These are phyloP conservation scores for Talaromyces pinophilus DNA, from an alignment of 2,329 filamentous ascomycete species.

Conservation along the genomic window DNA sequence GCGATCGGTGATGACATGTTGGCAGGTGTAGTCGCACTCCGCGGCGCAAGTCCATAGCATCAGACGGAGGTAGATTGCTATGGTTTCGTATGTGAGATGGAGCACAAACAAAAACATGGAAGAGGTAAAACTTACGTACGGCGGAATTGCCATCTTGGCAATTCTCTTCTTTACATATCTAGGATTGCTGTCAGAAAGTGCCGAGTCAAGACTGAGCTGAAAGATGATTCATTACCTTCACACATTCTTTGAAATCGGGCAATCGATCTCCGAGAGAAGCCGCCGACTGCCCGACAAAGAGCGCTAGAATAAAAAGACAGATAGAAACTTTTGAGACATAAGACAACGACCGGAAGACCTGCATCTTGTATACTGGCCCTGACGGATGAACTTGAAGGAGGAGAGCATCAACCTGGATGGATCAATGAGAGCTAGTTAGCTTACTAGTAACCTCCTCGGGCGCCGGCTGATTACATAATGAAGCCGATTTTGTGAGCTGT, in stretches of 20 bases:
- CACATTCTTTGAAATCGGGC: conserved; percentile 83
- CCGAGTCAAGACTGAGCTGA: neutral
- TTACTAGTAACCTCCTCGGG: neutral
- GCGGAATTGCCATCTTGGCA: conserved; percentile 67
- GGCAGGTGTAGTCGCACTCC: conserved; percentile 98
- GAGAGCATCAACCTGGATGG: neutral
- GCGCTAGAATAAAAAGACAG: conserved; percentile 32
- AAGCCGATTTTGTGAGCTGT: neutral
- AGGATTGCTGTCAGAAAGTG: conserved; percentile 23
- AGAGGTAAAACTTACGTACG: conserved; percentile 64
- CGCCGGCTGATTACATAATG: conserved; percentile 7
- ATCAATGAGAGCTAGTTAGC: neutral
- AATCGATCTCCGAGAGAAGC: conserved; percentile 83
- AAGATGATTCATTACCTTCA: conserved; percentile 62
- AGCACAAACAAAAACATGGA: neutral
- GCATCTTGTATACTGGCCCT: conserved; percentile 5
- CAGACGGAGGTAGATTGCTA: conserved; percentile 80
- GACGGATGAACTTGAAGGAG: neutral
- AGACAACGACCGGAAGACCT: conserved; percentile 10
- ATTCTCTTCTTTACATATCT: conserved; percentile 81
- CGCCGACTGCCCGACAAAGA: conserved; percentile 43
- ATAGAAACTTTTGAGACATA: conserved; percentile 2
- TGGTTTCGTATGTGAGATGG: neutral
- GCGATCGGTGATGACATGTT: conserved; percentile 79
- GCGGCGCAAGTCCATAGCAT: conserved; percentile 88